phyloP scores from a whole-genome alignment of 129 eudicot species.

The Calendula officinalis region DNA sequence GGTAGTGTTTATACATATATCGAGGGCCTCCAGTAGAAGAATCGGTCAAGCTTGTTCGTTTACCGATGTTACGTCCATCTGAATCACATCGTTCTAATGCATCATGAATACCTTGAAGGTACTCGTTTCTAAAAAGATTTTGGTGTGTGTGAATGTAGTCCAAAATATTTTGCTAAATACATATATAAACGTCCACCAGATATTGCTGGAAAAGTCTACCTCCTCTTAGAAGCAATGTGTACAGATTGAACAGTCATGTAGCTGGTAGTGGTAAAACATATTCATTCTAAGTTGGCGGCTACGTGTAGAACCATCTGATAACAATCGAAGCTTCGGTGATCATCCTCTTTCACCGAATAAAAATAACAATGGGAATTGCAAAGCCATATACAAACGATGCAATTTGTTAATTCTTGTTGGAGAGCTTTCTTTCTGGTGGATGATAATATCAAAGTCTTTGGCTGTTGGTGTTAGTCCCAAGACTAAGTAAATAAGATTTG shows the following conservation, averaged over 20 bases:
- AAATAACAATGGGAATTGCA: no score
- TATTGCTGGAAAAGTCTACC: constrained; percentile 7
- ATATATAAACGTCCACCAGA: background rate
- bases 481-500: no score
- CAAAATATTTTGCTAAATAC: background rate
- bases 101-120: no score
- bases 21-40: background rate
- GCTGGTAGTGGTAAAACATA: background rate
- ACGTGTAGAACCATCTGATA: background rate
- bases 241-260: background rate
- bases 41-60: background rate
- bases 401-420: background rate
- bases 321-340: no score
- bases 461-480: no score
- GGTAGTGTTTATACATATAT: background rate
- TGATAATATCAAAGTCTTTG: background rate
- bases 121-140: no score
- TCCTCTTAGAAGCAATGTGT: background rate
- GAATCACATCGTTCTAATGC: background rate
- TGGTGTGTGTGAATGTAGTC: no score
- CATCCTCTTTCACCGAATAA: background rate
- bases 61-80: background rate
- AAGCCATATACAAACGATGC: background rate
- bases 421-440: background rate
- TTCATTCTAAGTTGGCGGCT: background rate